These are phyloP conservation scores for Alternaria infectoria DNA, from an alignment of 2,329 filamentous ascomycete genomes.

Conservation along the genomic window DNA sequence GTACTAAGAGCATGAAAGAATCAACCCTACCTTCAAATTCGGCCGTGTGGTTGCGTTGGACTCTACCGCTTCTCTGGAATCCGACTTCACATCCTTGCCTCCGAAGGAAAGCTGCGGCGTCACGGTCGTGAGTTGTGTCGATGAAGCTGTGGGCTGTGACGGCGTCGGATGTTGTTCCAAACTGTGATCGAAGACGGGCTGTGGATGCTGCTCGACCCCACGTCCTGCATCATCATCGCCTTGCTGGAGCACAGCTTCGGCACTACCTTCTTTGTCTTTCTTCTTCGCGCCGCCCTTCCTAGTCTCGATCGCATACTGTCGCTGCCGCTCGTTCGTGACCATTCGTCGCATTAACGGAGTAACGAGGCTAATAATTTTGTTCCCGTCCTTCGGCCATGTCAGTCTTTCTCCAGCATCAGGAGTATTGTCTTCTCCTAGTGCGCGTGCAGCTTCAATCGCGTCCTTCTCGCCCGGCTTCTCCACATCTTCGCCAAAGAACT, in stretches of 20 bases:
- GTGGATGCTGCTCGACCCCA: constrained; percentile 19
- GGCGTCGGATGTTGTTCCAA: constrained; percentile 2
- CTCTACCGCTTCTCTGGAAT: neutral
- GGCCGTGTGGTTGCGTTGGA: neutral
- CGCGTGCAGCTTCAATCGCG: constrained; percentile 41
- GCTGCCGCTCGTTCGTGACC: constrained; percentile 66
- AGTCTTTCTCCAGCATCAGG: constrained; percentile 45
- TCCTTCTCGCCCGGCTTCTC: constrained; percentile 43
- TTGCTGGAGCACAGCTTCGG: constrained; percentile 21
- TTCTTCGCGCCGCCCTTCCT: constrained; percentile 56
- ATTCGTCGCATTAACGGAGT: constrained; percentile 63
- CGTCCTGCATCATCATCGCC: neutral
- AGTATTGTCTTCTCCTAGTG: constrained; percentile 50
- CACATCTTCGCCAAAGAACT: constrained; percentile 55
- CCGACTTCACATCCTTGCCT: neutral
- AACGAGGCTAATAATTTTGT: constrained; percentile 63
- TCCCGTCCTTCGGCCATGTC: constrained; percentile 62
- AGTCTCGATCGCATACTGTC: constrained; percentile 63
- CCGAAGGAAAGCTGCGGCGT: neutral
- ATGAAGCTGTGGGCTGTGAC: constrained; percentile 3
- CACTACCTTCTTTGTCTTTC: constrained; percentile 34
- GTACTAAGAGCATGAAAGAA: neutral
- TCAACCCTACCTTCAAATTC: neutral
- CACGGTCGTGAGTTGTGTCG: neutral
- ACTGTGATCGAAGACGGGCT: constrained; percentile 12